These are phyloP conservation scores for Monilinia fructicola DNA, from an alignment of 2,329 filamentous ascomycete genomes.

Conservation along the genomic window DNA sequence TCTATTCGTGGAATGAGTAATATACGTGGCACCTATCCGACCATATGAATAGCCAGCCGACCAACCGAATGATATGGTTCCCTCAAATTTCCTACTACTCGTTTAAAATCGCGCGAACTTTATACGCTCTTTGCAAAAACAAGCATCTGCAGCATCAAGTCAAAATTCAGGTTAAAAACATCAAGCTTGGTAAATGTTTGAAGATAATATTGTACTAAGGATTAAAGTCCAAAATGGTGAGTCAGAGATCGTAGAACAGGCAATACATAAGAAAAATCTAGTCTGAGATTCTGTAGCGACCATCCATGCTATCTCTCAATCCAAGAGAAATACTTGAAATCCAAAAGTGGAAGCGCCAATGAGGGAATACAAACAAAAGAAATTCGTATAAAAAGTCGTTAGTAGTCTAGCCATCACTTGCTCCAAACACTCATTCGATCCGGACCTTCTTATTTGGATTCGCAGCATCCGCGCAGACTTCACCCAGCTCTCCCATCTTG, in stretches of 20 bases:
- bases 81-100: neutral
- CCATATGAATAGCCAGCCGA: neutral
- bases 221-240: neutral
- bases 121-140: neutral
- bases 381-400: constrained; percentile 22
- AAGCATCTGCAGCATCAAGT: neutral
- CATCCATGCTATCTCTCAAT: neutral
- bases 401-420: neutral
- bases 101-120: neutral
- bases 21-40: constrained; percentile 5
- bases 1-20: too few relatives aligned
- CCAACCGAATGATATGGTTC: neutral
- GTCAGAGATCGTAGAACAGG: neutral
- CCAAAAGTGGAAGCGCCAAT: neutral
- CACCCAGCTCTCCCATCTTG: constrained; percentile 35
- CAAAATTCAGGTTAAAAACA: neutral
- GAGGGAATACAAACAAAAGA: constrained; percentile 21
- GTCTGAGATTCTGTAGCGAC: neutral
- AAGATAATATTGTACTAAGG: constrained; percentile 8
- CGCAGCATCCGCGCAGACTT: constrained; percentile 35
- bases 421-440: constrained; percentile 22
- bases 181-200: neutral
- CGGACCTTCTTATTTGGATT: constrained; percentile 30
- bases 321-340: neutral
- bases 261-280: constrained; percentile 1